A percentile compares a stretch with the other conserved stretches of the same genome.
These are phyloP conservation scores for Boechera stricta DNA, from an alignment of 345 rosid species.

Conservation along the genomic window DNA sequence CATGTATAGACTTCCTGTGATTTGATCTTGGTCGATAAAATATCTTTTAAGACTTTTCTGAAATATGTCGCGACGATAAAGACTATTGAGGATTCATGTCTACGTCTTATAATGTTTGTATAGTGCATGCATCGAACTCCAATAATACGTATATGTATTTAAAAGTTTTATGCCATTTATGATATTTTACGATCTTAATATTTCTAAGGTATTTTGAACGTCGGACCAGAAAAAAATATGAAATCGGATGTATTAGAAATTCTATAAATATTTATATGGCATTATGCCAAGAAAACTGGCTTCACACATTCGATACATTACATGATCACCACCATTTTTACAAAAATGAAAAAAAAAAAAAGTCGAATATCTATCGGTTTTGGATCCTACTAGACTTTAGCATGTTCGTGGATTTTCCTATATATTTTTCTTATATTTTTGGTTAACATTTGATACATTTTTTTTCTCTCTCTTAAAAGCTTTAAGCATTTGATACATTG, in stretches of 20 bases:
- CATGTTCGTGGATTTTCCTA: neutral
- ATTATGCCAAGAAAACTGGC: neutral
- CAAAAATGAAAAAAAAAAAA: neutral
- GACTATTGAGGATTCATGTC: conserved; percentile 21
- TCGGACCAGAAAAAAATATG: neutral
- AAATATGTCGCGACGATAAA: conserved; percentile 20
- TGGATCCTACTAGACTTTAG: neutral
- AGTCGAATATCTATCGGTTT: neutral
- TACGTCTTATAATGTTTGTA: neutral
- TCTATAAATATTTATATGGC: neutral
- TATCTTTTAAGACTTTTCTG: conserved; percentile 3
- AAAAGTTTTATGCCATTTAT: neutral
- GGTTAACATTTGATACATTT: neutral
- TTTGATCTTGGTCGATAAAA: conserved; percentile 14
- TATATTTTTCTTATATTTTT: neutral
- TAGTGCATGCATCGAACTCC: conserved; percentile 19
- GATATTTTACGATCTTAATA: neutral
- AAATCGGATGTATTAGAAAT: neutral
- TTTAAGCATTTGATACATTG: too few species aligned
- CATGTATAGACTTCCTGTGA: neutral
- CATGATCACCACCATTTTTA: neutral
- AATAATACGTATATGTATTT: neutral
- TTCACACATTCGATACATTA: conserved; percentile 21
- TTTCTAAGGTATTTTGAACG: conserved; percentile 17
- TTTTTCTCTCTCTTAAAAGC: neutral